A percentile compares a stretch with the other conserved stretches of the same genome.
Evolutionary conservation across 2,329 filamentous ascomycete species (phyloP).

Genomic region (Ophiostoma quercus): DNA sequence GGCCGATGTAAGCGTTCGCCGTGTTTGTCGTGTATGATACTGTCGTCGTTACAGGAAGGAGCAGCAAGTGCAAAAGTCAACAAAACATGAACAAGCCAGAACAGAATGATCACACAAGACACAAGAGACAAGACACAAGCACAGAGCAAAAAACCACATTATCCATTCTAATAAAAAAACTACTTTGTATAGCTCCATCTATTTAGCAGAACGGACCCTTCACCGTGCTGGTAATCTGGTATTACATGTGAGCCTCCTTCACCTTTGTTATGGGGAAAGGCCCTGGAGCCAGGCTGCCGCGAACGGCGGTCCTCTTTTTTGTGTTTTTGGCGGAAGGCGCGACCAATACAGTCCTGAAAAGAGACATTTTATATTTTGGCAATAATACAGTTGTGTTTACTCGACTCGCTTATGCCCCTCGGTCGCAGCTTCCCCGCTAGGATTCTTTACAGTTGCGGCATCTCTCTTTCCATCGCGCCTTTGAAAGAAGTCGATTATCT

Average conservation of each 20-base stretch:
- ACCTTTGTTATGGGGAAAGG: not conserved
- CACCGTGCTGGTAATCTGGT: not conserved
- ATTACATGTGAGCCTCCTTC: not conserved
- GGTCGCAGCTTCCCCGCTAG: conserved; percentile 18
- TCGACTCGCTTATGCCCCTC: conserved; percentile 12
- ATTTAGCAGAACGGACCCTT: not conserved
- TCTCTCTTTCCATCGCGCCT: not conserved
- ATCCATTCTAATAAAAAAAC: not conserved
- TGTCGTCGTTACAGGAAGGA: not conserved
- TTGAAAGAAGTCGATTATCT: not conserved
- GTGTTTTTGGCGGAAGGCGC: not conserved
- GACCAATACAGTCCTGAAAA: not conserved
- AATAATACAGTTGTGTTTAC: conserved; percentile 11
- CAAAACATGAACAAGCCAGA: not conserved
- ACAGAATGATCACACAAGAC: not conserved
- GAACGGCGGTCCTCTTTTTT: conserved; percentile 19
- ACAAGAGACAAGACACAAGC: not conserved
- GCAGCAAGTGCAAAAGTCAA: not conserved
- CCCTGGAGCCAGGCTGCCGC: conserved; percentile 14
- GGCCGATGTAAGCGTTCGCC: not conserved
- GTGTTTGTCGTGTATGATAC: not conserved
- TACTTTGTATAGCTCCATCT: not conserved
- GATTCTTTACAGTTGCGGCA: not conserved
- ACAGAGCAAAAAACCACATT: not conserved
- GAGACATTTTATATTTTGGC: not conserved